A percentile compares a stretch with the other conserved stretches of the same genome.
Evolutionary conservation across 495 filamentous ascomycete species (phyloP).

Genomic region (Neurospora hispaniola): DNA sequence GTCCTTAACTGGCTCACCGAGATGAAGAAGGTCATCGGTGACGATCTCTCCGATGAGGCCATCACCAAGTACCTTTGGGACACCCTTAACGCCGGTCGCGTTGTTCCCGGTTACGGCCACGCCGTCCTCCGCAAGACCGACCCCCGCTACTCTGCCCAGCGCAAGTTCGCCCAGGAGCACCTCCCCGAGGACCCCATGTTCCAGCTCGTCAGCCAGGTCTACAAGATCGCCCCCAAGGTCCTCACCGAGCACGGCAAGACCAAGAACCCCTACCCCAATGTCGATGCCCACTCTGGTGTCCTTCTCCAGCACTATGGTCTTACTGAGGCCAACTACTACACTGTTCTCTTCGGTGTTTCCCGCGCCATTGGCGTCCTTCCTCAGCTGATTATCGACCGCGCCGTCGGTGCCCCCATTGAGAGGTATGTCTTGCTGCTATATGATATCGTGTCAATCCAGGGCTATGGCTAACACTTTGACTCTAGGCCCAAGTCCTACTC

Average conservation of each 20-base stretch:
- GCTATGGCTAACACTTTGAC: slow-evolving; percentile 19
- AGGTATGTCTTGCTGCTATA: slow-evolving; percentile 20
- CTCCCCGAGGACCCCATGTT: slow-evolving; percentile 97
- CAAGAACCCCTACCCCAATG: slow-evolving; percentile 58
- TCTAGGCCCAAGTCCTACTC: slow-evolving; percentile 88
- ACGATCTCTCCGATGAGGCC: slow-evolving; percentile 85
- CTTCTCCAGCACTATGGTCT: slow-evolving; percentile 98
- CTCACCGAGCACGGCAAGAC: slow-evolving; percentile 99
- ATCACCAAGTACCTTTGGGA: slow-evolving; percentile 98
- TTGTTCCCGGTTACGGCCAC: slow-evolving; percentile 97
- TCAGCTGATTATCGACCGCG: slow-evolving; percentile 98
- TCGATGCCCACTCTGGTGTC: slow-evolving; percentile 78
- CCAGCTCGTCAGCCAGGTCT: slow-evolving; percentile 97
- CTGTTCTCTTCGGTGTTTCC: slow-evolving; percentile 96
- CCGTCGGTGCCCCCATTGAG: slow-evolving; percentile 78
- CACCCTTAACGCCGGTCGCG: slow-evolving; percentile 87
- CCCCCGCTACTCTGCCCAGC: slow-evolving; percentile 94
- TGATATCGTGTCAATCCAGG: neutral
- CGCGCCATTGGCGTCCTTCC: slow-evolving; percentile 96
- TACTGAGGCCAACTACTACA: slow-evolving; percentile 99
- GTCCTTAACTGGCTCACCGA: slow-evolving; percentile 96
- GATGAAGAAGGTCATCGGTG: slow-evolving; percentile 94
- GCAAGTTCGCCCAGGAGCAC: slow-evolving; percentile 81
- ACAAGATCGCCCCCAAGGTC: slow-evolving; percentile 97
- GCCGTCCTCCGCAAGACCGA: slow-evolving; percentile 99